phyloP scores from a whole-genome alignment of 78 protist species.

The Chrysochromulina parva region DNA sequence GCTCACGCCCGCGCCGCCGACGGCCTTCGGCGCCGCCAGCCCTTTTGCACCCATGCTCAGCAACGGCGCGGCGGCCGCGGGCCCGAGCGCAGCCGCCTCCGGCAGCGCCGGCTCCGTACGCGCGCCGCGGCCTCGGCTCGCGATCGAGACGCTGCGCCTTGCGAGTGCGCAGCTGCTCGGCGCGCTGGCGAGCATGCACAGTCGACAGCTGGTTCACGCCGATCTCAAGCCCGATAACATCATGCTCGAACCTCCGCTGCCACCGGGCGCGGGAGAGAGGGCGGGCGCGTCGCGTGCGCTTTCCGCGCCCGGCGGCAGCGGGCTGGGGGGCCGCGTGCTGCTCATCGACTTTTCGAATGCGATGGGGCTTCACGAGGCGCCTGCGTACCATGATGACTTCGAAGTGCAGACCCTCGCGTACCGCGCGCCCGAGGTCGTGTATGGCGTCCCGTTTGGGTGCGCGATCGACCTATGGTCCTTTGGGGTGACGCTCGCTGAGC shows the following conservation, averaged over 20 bases:
- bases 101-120: neutral
- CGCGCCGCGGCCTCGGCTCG: neutral
- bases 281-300: too few relatives aligned
- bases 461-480: slow-evolving; percentile 59
- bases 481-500: slow-evolving; percentile 42
- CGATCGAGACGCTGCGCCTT: neutral
- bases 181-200: neutral
- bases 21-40: too few relatives aligned
- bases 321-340: neutral
- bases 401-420: slow-evolving; percentile 13
- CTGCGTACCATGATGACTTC: neutral
- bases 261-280: neutral
- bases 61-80: too few relatives aligned
- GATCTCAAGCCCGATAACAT: slow-evolving; percentile 64
- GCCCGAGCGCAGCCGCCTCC: too few relatives aligned
- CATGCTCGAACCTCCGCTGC: neutral
- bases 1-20: too few relatives aligned
- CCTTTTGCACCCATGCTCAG: too few relatives aligned
- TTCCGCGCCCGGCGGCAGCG: neutral
- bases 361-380: neutral
- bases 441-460: slow-evolving; percentile 4
- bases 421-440: slow-evolving; percentile 51
- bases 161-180: neutral
- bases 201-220: slow-evolving; percentile 13
- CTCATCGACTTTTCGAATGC: neutral